Percentiles rank a stretch among this genome's conserved stretches.
Evolutionary conservation across 1,284 basidiomycete genomes (phyloP).

Genomic region (Melampsora americana): DNA sequence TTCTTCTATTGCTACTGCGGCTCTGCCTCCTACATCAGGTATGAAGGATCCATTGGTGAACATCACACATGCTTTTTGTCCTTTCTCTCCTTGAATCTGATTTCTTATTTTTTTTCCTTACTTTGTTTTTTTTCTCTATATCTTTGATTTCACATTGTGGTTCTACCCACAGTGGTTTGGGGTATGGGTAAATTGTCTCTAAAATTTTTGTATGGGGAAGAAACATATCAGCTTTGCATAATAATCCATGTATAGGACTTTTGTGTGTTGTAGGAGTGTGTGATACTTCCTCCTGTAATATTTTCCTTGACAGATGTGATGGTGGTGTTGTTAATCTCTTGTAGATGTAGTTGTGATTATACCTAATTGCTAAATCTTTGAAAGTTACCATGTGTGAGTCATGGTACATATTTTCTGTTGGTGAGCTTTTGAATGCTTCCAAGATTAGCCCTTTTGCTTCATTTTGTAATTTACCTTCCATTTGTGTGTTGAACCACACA

Average conservation of each 20-base stretch:
- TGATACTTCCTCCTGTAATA: not conserved
- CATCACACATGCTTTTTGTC: not conserved
- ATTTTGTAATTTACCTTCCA: not conserved
- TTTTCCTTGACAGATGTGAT: not conserved
- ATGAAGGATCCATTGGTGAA: not conserved
- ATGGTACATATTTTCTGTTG: too few species aligned
- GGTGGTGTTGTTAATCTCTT: not conserved
- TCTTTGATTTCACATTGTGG: not conserved
- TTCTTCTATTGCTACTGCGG: not conserved
- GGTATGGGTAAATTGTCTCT: constrained; percentile 6
- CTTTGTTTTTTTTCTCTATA: not conserved
- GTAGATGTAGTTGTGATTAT: too few species aligned
- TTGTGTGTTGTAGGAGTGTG: not conserved
- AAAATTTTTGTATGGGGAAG: not conserved
- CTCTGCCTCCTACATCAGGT: not conserved
- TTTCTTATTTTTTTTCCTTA: not conserved
- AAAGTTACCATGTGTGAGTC: too few species aligned
- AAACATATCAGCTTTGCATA: not conserved
- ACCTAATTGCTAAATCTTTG: too few species aligned
- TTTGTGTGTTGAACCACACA: too few species aligned
- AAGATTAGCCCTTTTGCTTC: not conserved
- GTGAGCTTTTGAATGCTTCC: too few species aligned
- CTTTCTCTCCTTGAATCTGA: not conserved
- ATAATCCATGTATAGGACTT: not conserved
- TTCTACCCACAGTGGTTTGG: not conserved